A percentile compares a stretch with the other conserved stretches of the same genome.
Conservation (phyloP, 495 filamentous ascomycete genomes). For the Hyaloscypha finlandica region DNA sequence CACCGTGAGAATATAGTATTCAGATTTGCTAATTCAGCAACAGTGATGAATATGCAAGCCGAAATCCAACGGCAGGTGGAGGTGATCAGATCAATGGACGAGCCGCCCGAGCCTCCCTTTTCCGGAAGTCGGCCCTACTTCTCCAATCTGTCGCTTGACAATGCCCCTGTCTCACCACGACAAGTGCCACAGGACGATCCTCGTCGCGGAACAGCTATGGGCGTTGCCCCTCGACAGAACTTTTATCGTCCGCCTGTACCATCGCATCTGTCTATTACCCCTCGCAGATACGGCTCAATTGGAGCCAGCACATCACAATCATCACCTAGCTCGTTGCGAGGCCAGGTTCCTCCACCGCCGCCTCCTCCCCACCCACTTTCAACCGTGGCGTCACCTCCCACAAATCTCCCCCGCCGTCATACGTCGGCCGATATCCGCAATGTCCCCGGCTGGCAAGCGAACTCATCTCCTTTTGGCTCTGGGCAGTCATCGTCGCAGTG, state of each 20-base stretch:
- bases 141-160: constrained; percentile 67
- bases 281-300: constrained; percentile 84
- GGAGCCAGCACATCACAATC: constrained; percentile 62
- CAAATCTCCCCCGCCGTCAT: constrained; percentile 79
- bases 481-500: constrained; percentile 75
- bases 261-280: constrained; percentile 73
- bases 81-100: constrained; percentile 64
- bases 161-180: constrained; percentile 86
- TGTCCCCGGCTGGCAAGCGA: constrained; percentile 80
- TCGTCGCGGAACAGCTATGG: constrained; percentile 53
- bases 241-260: constrained; percentile 77
- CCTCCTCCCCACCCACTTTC: constrained; percentile 76
- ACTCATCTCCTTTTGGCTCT: constrained; percentile 71
- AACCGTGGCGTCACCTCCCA: constrained; percentile 71
- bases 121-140: constrained; percentile 77
- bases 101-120: constrained; percentile 73
- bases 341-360: constrained; percentile 65
- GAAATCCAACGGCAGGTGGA: constrained; percentile 88
- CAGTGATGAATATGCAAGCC: constrained; percentile 77
- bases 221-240: constrained; percentile 48
- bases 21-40: constrained; percentile 16
- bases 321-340: constrained; percentile 72
- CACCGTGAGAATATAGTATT: constrained; percentile 21
- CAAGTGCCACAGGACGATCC: constrained; percentile 86
- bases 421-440: constrained; percentile 92